Evolutionary conservation across 2,329 filamentous ascomycete species (phyloP), one percentile per base, ranked within the genome.

Genomic region (Aspergillus texensis): DNA sequence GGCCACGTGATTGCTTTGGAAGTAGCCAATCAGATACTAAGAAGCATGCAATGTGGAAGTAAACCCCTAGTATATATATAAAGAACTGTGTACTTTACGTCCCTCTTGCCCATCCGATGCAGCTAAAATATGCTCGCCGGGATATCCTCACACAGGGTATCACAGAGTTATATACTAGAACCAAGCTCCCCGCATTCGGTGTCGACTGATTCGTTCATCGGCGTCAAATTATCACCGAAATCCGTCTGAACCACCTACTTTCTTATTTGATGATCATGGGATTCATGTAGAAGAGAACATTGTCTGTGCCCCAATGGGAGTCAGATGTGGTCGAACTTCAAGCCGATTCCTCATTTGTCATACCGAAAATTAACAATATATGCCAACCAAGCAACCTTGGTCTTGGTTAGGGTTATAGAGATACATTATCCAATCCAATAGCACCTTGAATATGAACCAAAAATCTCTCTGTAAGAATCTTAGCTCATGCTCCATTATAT

Each of bases 1-100:
- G 3, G 30, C 21, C 72, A 75, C 70, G 67, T 75, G 73, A 74
- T 68, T 74, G 57, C 24, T 62, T 8, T 61, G 48, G 32, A 75
- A 70, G 30, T 74, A 66, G 52, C 73, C 74, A 76, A 75, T 76
- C 66, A 71, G 48, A 60, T 30, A 5, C 11, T 16, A 14, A 10
- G 19, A 57, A 32, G 45, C 14, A 57, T 43, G 39, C 30, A 4
- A 1, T 6, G 14, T 36, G 34, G 14, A 36, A 36, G 34, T 36
- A 36, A 36, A 36, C 34, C 34, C 6, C 5, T 14, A 14, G 34
- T 14, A 36, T 14, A 36, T 6, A 28, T 28, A 28, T 28, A 28
- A 28, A 36, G 12, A 16, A 36, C 32, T 34, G 32, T 34, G 34
- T 36, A 36, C 2, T 36, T 12, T 16, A 36, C 14, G 6, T 6